Evolutionary conservation across 202 grass and related monocot genomes (phyloP).

Genomic region (Tripidium arundinaceum): DNA sequence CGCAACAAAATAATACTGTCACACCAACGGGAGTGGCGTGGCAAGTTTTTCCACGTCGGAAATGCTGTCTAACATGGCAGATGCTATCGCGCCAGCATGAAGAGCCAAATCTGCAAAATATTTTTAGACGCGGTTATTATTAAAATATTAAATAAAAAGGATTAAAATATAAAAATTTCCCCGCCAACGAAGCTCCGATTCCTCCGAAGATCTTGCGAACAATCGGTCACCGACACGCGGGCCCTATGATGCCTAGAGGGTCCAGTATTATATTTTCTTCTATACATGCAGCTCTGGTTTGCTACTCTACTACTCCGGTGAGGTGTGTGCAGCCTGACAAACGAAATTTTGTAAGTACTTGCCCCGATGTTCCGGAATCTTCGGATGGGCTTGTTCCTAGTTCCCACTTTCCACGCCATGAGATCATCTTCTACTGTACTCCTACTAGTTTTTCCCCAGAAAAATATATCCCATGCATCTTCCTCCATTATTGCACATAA

Average conservation of each 20-base stretch:
- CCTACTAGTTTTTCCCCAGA: too few species aligned
- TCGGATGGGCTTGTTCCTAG: neutral
- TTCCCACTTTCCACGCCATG: neutral
- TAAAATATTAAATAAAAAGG: too few species aligned
- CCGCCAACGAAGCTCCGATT: neutral
- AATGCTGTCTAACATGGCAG: too few species aligned
- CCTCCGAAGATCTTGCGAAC: neutral
- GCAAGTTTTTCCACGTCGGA: too few species aligned
- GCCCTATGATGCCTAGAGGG: neutral
- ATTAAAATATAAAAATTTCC: too few species aligned
- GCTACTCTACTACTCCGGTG: neutral
- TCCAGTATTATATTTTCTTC: too few species aligned
- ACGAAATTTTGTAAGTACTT: neutral
- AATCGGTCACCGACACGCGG: neutral
- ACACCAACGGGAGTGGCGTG: too few species aligned
- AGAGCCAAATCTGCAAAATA: too few species aligned
- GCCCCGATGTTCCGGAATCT: conserved; percentile 6
- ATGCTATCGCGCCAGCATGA: too few species aligned
- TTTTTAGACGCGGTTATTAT: too few species aligned
- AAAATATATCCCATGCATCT: neutral
- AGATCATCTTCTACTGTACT: neutral
- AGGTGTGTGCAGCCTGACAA: neutral
- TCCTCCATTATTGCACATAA: conserved; percentile 20
- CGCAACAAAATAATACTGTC: too few species aligned
- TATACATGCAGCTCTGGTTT: too few species aligned